Evolutionary conservation across 805 yeast species (phyloP).

Genomic region (Candida nitratophila): DNA sequence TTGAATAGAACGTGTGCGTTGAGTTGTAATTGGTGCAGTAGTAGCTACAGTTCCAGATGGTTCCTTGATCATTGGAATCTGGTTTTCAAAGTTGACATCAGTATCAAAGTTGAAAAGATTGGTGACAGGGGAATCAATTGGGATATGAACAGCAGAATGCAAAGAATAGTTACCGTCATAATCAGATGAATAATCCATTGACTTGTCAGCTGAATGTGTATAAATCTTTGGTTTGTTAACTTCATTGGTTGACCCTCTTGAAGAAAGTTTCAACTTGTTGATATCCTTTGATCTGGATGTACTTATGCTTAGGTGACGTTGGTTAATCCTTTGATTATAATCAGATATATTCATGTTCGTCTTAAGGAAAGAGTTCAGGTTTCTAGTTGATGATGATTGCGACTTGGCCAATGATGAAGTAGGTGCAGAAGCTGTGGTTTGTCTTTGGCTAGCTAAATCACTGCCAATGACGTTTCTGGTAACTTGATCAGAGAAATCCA

Average conservation of each 20-base stretch:
- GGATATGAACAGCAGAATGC: slow-evolving; percentile 25
- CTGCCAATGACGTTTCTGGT: too few relatives aligned
- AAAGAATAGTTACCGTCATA: slow-evolving; percentile 23
- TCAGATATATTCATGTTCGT: slow-evolving; percentile 2
- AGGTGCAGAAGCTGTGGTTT: background rate
- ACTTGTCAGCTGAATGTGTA: slow-evolving; percentile 15
- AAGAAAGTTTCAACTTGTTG: background rate
- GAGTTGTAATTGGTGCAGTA: background rate
- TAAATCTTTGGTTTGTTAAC: too few relatives aligned
- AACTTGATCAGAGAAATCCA: slow-evolving; percentile 8
- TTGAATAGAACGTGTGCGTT: background rate
- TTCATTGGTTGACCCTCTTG: background rate
- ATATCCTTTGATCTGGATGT: background rate
- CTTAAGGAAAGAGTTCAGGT: slow-evolving; percentile 17
- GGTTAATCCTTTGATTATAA: slow-evolving; percentile 1
- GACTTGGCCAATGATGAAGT: slow-evolving; percentile 4
- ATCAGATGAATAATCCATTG: slow-evolving; percentile 19
- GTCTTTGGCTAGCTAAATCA: background rate
- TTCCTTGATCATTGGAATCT: background rate
- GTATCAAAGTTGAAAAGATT: background rate
- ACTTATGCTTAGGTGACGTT: background rate
- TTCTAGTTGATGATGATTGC: slow-evolving; percentile 21
- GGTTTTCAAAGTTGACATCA: background rate
- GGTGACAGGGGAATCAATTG: slow-evolving; percentile 16
- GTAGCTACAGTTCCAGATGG: background rate